These are phyloP conservation scores for Fusarium proliferatum DNA, from an alignment of 2,329 filamentous ascomycete species.

Conservation along the genomic window DNA sequence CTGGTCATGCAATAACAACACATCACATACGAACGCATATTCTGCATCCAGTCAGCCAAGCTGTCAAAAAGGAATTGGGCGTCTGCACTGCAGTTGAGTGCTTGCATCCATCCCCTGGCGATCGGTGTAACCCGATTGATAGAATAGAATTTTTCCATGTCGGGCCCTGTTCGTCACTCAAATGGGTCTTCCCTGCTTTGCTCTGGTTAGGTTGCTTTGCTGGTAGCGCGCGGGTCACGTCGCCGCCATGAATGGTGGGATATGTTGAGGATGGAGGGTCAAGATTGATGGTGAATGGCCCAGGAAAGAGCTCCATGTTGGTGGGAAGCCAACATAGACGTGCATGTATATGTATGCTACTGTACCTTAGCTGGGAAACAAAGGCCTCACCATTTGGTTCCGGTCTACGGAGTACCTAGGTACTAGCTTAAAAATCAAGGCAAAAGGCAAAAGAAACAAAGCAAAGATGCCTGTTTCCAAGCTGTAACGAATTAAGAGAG, in stretches of 20 bases:
- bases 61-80: constrained; percentile 32
- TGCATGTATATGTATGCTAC: constrained; percentile 7
- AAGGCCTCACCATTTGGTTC: constrained; percentile 30
- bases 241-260: constrained; percentile 26
- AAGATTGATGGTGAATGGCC: constrained; percentile 29
- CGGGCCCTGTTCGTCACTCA: constrained; percentile 7
- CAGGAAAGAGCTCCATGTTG: constrained; percentile 9
- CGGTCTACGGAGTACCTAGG: background rate
- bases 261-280: constrained; percentile 29
- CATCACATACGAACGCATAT: constrained; percentile 24
- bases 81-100: constrained; percentile 32
- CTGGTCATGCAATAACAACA: constrained; percentile 37
- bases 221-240: constrained; percentile 42
- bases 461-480: constrained; percentile 6
- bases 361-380: constrained; percentile 19
- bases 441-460: constrained; percentile 19
- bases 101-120: constrained; percentile 35
- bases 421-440: constrained; percentile 2
- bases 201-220: background rate
- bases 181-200: background rate
- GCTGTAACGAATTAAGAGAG: constrained; percentile 10
- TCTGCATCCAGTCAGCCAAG: constrained; percentile 33
- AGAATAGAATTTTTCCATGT: constrained; percentile 15
- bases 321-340: constrained; percentile 19
- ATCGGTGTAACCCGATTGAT: constrained; percentile 33